Evolutionary conservation across 2,329 filamentous ascomycete genomes (phyloP), one percentile per base, ranked within the genome.

Genomic region (Tolypocladium inflatum): DNA sequence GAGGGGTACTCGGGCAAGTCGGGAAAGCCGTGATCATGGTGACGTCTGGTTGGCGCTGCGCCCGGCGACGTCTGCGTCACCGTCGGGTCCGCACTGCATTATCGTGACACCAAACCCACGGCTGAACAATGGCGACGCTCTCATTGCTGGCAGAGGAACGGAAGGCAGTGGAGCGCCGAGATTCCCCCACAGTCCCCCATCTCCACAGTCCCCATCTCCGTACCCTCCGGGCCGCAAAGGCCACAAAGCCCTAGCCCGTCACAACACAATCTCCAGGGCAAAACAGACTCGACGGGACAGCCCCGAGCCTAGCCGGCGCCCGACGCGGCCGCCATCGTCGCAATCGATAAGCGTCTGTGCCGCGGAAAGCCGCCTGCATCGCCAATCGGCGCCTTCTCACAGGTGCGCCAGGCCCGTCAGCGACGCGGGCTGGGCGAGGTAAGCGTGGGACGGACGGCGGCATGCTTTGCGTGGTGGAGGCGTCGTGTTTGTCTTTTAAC

Each of bases 341-440:
- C 21, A 35, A 15, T 42, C 48, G 23, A 43, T 45, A 53, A 41
- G 38, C 19, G 58, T 52, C 61, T 66, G 58, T 66, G 67, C 68
- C 68, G 68, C 60, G 51, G 58, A 60, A 64, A 69, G 61, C 67
- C 67, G 66, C 62, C 61, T 10, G 65, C 58, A 59, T 59, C 54
- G 54, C 59, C 45, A 56, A 58, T 58, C 43, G 48, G 38, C 53
- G 41, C n/a, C 51, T 9, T 60, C 54, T 57, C 50, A 60, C 51
- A 60, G 45, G 55, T 58, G 38, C 35, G 53, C 23, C 53, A 13
- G 39, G 37, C 21, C 38, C 39, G n/a, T 30, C 19, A 33, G 35
- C n/a, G 33, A 37, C 50, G 30, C 30, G 37, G 37, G 19, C 26
- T 7, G 30, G 30, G n/a, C 13, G 50, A 30, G 15, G 26, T n/a